Conservation (phyloP, 768 basidiomycete genomes). For the Psilocybe cyanescens region DNA sequence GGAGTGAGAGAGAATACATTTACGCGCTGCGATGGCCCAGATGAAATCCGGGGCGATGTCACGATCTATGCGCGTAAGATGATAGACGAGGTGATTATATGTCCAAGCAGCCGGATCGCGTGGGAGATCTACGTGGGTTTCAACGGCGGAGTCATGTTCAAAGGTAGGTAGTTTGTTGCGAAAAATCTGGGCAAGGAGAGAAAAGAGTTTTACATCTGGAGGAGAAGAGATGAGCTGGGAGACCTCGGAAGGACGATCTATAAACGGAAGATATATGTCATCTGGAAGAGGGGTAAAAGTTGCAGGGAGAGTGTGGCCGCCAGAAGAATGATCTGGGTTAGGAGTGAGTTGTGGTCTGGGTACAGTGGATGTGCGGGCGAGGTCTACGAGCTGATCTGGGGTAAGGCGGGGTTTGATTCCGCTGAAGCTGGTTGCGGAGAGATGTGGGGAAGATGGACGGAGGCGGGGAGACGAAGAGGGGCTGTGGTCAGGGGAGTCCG, state of each 20-base stretch:
- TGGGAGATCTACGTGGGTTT: conserved; percentile 34
- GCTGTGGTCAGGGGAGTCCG: conserved; percentile 13
- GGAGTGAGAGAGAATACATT: conserved; percentile 74
- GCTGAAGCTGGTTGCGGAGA: conserved; percentile 34
- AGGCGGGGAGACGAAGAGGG: conserved; percentile 49
- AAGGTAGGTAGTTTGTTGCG: conserved; percentile 29
- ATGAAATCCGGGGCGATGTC: conserved; percentile 65
- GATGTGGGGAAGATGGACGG: conserved; percentile 52
- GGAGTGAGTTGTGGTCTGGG: conserved; percentile 28
- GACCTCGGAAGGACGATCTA: conserved; percentile 83
- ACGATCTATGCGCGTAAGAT: conserved; percentile 69
- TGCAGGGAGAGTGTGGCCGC: conserved; percentile 40
- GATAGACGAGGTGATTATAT: conserved; percentile 68
- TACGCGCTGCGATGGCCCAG: conserved; percentile 77
- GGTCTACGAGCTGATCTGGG: conserved; percentile 76
- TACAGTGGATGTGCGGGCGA: conserved; percentile 65
- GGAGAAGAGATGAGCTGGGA: conserved; percentile 62
- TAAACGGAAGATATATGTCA: conserved; percentile 83
- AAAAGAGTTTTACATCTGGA: conserved; percentile 72
- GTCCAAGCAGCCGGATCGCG: conserved; percentile 73
- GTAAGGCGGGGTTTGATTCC: conserved; percentile 55
- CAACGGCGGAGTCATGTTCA: conserved; percentile 14
- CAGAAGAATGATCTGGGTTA: conserved; percentile 11
- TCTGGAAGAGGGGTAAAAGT: conserved; percentile 78
- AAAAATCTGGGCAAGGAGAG: conserved; percentile 76